These are phyloP conservation scores for Colletotrichum sojae DNA, from an alignment of 2,329 filamentous ascomycete species.

Conservation along the genomic window DNA sequence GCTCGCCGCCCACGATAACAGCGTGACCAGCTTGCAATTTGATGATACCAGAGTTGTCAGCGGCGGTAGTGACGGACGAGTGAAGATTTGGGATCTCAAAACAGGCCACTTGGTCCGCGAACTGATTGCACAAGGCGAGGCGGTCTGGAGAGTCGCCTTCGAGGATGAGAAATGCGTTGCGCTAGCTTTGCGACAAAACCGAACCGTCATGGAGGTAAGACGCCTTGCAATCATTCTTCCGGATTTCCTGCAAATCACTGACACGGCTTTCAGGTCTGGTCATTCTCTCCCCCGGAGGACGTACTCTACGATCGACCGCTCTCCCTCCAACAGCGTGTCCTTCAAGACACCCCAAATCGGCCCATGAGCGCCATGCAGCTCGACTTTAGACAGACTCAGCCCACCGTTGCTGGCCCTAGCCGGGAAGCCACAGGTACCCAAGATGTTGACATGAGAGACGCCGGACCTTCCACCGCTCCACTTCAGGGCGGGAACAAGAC, in stretches of 20 bases:
- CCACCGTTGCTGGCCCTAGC: conserved; percentile 48
- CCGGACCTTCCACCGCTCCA: conserved; percentile 68
- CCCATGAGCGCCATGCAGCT: conserved; percentile 66
- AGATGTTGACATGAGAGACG: conserved; percentile 71
- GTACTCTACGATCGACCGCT: conserved; percentile 67
- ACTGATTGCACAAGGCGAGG: conserved; percentile 90
- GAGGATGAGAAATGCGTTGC: conserved; percentile 99
- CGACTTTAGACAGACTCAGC: conserved; percentile 56
- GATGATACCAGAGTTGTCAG: conserved; percentile 96
- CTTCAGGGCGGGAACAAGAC: conserved; percentile 61
- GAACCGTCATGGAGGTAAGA: conserved; percentile 97
- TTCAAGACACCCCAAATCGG: conserved; percentile 61
- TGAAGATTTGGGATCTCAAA: conserved; percentile 98
- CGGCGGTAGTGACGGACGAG: conserved; percentile 95
- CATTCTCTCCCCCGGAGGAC: conserved; percentile 89
- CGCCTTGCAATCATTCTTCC: background rate
- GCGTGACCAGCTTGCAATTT: conserved; percentile 97
- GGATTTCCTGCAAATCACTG: conserved; percentile 43
- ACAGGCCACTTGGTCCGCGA: conserved; percentile 92
- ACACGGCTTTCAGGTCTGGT: conserved; percentile 80
- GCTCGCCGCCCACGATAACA: conserved; percentile 96
- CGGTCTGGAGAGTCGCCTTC: conserved; percentile 97
- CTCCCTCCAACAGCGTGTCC: conserved; percentile 62
- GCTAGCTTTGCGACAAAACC: conserved; percentile 85
- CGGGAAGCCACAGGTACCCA: conserved; percentile 54